phyloP scores from a whole-genome alignment of 495 filamentous ascomycete genomes.

The Xylaria curta region DNA sequence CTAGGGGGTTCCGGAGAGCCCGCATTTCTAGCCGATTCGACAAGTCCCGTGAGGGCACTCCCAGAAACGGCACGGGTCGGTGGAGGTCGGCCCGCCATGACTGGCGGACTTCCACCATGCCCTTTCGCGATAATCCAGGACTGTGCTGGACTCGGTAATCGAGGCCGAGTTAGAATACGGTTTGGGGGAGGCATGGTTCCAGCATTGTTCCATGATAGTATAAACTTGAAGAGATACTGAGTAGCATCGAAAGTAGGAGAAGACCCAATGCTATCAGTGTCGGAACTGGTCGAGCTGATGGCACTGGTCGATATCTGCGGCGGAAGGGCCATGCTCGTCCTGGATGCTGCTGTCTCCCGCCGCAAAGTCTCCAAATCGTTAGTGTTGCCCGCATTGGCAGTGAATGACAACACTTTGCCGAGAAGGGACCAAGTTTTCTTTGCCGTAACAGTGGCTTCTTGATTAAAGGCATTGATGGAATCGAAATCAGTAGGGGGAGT shows the following conservation, averaged over 20 bases:
- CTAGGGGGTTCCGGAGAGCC: constrained; percentile 29
- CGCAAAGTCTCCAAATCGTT: constrained; percentile 52
- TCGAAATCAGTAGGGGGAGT: constrained; percentile 40
- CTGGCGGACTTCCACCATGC: constrained; percentile 47
- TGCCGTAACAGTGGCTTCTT: constrained; percentile 34
- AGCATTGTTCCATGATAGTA: constrained; percentile 42
- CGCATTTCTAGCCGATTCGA: constrained; percentile 55
- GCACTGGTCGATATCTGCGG: constrained; percentile 26
- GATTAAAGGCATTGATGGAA: constrained; percentile 33
- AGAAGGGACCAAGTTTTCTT: constrained; percentile 76
- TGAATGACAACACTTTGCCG: constrained; percentile 69
- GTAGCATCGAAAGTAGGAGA: constrained; percentile 50
- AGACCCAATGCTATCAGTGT: constrained; percentile 51
- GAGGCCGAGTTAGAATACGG: constrained; percentile 68
- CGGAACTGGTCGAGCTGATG: constrained; percentile 38
- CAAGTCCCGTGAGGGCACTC: constrained; percentile 48
- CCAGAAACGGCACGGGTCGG: constrained; percentile 53
- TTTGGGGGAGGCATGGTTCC: constrained; percentile 43
- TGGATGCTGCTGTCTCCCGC: constrained; percentile 49
- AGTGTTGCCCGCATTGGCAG: constrained; percentile 33
- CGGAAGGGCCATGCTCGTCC: constrained; percentile 35
- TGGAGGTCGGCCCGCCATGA: constrained; percentile 48
- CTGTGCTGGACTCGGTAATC: constrained; percentile 76
- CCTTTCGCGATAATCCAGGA: constrained; percentile 53
- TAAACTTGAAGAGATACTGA: constrained; percentile 55